A percentile compares a stretch with the other conserved stretches of the same genome.
phyloP scores from a whole-genome alignment of 2,329 filamentous ascomycete species.

The Arthroderma sp. region DNA sequence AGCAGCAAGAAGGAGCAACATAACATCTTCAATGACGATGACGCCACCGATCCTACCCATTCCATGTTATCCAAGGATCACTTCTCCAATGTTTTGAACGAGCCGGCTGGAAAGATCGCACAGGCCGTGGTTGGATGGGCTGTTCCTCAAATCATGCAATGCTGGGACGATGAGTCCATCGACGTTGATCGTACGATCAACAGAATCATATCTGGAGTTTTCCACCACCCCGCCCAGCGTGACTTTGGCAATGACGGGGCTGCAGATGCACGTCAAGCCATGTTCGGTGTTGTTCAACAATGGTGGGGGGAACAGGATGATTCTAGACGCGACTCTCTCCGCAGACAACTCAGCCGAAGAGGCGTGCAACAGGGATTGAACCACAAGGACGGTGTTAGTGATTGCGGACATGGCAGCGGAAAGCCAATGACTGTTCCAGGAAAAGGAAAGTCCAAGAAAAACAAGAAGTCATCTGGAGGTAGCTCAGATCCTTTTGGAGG shows the following conservation, averaged over 20 bases:
- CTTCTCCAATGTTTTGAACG: slow-evolving; percentile 82
- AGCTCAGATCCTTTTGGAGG: slow-evolving; percentile 23
- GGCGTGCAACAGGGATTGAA: slow-evolving; percentile 69
- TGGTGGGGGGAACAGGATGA: slow-evolving; percentile 67
- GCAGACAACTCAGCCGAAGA: slow-evolving; percentile 60
- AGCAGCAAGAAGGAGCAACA: slow-evolving; percentile 74
- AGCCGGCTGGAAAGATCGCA: slow-evolving; percentile 71
- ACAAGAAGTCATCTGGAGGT: slow-evolving; percentile 8
- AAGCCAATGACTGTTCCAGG: slow-evolving; percentile 68
- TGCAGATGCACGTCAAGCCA: slow-evolving; percentile 56
- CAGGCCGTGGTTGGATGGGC: slow-evolving; percentile 69
- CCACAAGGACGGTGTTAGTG: slow-evolving; percentile 72
- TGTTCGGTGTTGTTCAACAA: slow-evolving; percentile 66
- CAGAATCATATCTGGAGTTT: slow-evolving; percentile 66
- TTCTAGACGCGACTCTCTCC: slow-evolving; percentile 51
- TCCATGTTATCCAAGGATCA: slow-evolving; percentile 95
- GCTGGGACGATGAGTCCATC: slow-evolving; percentile 64
- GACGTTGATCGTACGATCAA: slow-evolving; percentile 59
- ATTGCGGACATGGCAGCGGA: slow-evolving; percentile 75
- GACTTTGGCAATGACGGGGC: slow-evolving; percentile 56
- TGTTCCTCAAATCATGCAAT: slow-evolving; percentile 76
- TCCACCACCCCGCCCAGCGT: slow-evolving; percentile 78
- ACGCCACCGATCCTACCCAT: slow-evolving; percentile 71
- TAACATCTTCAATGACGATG: slow-evolving; percentile 71
- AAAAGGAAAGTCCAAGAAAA: slow-evolving; percentile 13